Evolutionary conservation across 1,284 basidiomycete genomes (phyloP).

Genomic region (Cryptococcus sp.): DNA sequence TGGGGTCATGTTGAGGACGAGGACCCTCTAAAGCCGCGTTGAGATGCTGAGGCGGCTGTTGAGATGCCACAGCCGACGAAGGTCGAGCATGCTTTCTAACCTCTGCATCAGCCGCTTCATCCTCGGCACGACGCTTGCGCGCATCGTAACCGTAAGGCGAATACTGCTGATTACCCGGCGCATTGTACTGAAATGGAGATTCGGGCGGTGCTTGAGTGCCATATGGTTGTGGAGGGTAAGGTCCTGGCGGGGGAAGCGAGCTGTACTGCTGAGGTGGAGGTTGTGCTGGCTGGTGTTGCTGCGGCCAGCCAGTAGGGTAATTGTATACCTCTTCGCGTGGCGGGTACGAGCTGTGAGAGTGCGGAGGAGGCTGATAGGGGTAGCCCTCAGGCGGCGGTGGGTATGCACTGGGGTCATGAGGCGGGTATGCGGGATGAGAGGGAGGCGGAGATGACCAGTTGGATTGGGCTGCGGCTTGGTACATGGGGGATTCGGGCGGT

Average conservation of each 20-base stretch:
- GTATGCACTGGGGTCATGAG: conserved; percentile 34
- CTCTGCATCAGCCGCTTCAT: conserved; percentile 18
- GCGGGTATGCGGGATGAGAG: conserved; percentile 29
- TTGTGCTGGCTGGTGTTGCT: background rate
- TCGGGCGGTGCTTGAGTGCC: conserved; percentile 26
- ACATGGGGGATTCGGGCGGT: conserved; percentile 48
- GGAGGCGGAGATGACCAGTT: conserved; percentile 44
- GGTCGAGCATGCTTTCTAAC: conserved; percentile 23
- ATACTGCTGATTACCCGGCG: conserved; percentile 21
- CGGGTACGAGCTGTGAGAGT: conserved; percentile 22
- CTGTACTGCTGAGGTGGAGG: conserved; percentile 9
- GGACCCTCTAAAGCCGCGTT: conserved; percentile 16
- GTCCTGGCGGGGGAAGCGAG: conserved; percentile 14
- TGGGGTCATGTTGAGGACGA: conserved; percentile 23
- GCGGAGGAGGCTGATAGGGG: conserved; percentile 26
- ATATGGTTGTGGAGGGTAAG: conserved; percentile 9
- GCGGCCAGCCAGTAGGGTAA: conserved; percentile 18
- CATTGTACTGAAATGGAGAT: conserved; percentile 51
- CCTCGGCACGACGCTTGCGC: conserved; percentile 41
- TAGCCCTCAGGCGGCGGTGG: conserved; percentile 33
- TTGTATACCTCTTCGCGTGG: conserved; percentile 25
- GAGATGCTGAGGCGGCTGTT: conserved; percentile 12
- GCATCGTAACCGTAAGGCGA: conserved; percentile 29
- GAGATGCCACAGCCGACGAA: conserved; percentile 5
- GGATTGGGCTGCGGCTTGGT: conserved; percentile 23